Evolutionary conservation across 2,329 filamentous ascomycete genomes (phyloP).

Genomic region (Myrmaecium sp.): DNA sequence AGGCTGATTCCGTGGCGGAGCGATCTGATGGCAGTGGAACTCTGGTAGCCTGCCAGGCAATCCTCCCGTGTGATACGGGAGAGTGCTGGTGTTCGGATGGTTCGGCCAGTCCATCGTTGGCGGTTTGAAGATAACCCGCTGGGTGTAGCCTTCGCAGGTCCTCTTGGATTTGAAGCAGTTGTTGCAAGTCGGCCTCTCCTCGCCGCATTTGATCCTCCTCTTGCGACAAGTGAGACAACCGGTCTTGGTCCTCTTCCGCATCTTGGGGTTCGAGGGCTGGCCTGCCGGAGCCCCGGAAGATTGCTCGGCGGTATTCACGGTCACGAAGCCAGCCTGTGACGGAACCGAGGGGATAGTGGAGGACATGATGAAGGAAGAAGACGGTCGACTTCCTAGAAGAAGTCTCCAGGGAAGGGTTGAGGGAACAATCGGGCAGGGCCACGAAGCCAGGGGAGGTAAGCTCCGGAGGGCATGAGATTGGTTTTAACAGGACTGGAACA

Average conservation of each 20-base stretch:
- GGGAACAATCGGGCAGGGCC: too few relatives aligned
- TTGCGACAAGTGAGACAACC: slow-evolving; percentile 87
- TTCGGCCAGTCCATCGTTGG: slow-evolving; percentile 39
- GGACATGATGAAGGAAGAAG: too few relatives aligned
- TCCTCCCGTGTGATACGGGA: slow-evolving; percentile 5
- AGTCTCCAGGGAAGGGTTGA: too few relatives aligned
- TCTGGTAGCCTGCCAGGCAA: slow-evolving; percentile 3
- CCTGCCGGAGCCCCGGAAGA: neutral
- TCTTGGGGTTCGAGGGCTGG: slow-evolving; percentile 9
- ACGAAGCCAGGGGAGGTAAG: too few relatives aligned
- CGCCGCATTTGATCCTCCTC: slow-evolving; percentile 92
- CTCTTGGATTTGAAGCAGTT: slow-evolving; percentile 81
- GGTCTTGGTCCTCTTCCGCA: slow-evolving; percentile 58
- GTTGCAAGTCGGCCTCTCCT: slow-evolving; percentile 64
- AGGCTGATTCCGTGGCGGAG: too few relatives aligned
- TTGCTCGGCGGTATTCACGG: neutral
- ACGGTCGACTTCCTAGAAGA: too few relatives aligned
- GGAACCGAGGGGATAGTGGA: too few relatives aligned
- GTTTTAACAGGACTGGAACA: too few relatives aligned
- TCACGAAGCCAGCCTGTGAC: too few relatives aligned
- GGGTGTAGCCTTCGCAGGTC: slow-evolving; percentile 68
- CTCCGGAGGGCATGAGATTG: too few relatives aligned
- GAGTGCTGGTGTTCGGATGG: slow-evolving; percentile 14
- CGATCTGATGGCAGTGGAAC: too few relatives aligned
- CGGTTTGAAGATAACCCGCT: slow-evolving; percentile 65